phyloP scores from a whole-genome alignment of 2,329 filamentous ascomycete species.

The Emmonsia crescens region DNA sequence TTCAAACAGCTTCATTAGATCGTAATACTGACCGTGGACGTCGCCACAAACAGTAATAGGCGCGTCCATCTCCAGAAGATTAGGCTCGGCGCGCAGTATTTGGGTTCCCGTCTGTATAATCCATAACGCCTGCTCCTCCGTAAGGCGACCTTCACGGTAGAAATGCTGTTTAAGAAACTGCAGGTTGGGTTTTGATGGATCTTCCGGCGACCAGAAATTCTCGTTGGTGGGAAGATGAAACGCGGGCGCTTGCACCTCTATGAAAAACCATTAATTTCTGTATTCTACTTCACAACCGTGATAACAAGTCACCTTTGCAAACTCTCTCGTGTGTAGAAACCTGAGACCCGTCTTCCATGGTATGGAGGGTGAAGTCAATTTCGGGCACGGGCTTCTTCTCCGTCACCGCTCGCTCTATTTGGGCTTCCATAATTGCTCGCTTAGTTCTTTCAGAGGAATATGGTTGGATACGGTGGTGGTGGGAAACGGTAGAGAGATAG shows the following conservation, averaged over 20 bases:
- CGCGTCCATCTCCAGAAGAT: conserved; percentile 97
- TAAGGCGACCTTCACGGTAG: conserved; percentile 91
- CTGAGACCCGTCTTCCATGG: conserved; percentile 93
- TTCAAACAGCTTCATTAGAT: conserved; percentile 98
- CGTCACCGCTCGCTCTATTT: conserved; percentile 75
- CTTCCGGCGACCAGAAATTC: conserved; percentile 82
- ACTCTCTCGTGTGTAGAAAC: conserved; percentile 94
- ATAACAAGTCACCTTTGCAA: conserved; percentile 68
- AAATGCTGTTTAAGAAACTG: conserved; percentile 96
- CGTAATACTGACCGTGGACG: conserved; percentile 97
- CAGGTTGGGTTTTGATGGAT: conserved; percentile 80
- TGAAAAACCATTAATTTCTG: conserved; percentile 4
- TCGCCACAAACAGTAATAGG: conserved; percentile 98
- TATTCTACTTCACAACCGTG: neutral
- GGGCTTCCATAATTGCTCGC: conserved; percentile 30
- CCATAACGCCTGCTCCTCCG: conserved; percentile 93
- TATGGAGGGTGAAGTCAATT: conserved; percentile 97
- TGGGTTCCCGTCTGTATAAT: conserved; percentile 85
- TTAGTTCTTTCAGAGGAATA: neutral
- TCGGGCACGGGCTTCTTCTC: conserved; percentile 93
- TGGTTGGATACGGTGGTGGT: neutral
- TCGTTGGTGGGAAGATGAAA: conserved; percentile 87
- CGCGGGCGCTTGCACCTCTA: conserved; percentile 95
- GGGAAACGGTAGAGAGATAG: neutral
- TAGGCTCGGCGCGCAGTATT: conserved; percentile 79